Conservation (phyloP, 331 rosid species). For the Acacia concinna region DNA sequence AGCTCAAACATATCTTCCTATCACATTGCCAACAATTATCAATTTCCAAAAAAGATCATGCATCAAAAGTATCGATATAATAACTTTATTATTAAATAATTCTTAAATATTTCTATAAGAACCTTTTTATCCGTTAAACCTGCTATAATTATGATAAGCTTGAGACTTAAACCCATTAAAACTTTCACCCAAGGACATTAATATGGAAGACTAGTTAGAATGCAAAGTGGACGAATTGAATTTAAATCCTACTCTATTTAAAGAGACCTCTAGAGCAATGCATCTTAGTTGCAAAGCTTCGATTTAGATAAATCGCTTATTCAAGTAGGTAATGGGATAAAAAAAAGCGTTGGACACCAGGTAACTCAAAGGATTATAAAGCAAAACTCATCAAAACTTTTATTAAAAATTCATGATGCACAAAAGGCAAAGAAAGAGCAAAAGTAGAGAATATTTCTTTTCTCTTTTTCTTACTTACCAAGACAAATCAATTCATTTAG, state of each 20-base stretch:
- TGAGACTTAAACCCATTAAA: background rate
- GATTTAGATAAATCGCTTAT: no score
- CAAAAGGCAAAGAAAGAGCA: background rate
- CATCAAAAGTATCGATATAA: background rate
- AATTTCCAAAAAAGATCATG: background rate
- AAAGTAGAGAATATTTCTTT: background rate
- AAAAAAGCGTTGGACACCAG: no score
- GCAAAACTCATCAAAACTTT: background rate
- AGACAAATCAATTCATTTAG: slow-evolving; percentile 3
- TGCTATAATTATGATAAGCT: background rate
- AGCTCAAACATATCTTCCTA: background rate
- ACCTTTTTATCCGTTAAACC: background rate
- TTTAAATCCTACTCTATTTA: no score
- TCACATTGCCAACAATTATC: background rate
- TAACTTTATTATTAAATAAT: background rate
- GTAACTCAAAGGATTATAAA: no score
- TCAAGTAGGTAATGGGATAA: no score
- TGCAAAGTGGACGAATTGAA: no score
- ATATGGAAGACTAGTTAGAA: no score
- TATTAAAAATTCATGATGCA: background rate
- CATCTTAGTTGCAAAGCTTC: no score
- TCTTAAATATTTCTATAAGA: background rate
- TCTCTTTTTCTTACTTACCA: background rate
- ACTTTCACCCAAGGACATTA: no score
- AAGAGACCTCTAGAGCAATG: no score